Percentiles rank a stretch among this genome's conserved stretches.
Conservation (phyloP, 2,329 filamentous ascomycete genomes). For the Pseudocercospora cruenta region DNA sequence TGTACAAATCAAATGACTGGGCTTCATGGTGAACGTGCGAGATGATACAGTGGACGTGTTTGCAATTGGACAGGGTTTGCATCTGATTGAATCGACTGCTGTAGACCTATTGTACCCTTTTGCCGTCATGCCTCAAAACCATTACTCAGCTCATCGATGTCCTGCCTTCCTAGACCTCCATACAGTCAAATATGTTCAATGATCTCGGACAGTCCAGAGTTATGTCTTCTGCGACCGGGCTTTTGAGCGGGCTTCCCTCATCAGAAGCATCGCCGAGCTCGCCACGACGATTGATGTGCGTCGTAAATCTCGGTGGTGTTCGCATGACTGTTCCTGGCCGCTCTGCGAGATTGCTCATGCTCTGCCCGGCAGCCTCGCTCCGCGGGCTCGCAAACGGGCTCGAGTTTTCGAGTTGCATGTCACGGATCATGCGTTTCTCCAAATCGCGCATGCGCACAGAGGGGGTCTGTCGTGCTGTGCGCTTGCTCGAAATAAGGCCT, state of each 20-base stretch:
- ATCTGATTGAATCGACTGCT: not conserved
- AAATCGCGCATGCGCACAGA: not conserved
- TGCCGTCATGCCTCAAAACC: not conserved
- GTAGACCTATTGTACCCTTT: not conserved
- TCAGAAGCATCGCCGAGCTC: constrained; percentile 24
- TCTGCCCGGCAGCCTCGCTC: not conserved
- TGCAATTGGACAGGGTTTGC: not conserved
- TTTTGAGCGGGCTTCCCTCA: constrained; percentile 5
- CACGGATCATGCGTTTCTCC: constrained; percentile 15
- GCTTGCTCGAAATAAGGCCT: constrained; percentile 8
- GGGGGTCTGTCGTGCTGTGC: not conserved
- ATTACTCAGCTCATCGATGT: not conserved
- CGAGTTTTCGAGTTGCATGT: not conserved
- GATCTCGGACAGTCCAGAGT: not conserved
- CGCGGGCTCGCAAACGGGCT: not conserved
- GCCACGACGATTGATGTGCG: constrained; percentile 21
- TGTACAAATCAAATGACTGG: not conserved
- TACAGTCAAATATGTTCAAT: not conserved
- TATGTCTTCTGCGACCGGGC: constrained; percentile 10
- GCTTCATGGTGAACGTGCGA: not conserved
- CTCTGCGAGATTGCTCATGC: not conserved
- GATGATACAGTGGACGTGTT: not conserved
- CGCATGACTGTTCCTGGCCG: not conserved
- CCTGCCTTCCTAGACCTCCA: not conserved
- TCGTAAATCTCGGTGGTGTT: constrained; percentile 2